Conservation (phyloP, 306 rosid species). For the Herpetospermum pedunculosum region DNA sequence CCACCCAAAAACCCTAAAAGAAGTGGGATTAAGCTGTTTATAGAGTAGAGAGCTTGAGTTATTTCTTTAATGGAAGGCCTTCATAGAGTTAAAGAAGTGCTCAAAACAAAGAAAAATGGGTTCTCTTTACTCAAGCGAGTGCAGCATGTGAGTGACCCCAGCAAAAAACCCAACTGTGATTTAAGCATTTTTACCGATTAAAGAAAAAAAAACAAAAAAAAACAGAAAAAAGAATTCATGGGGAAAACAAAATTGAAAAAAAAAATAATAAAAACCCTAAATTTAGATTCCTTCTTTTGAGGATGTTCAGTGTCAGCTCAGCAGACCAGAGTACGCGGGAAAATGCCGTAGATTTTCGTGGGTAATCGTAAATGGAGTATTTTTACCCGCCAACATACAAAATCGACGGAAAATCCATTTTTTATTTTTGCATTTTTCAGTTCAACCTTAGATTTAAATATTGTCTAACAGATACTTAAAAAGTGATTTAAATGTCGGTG, state of each 20-base stretch:
- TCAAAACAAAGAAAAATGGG: slow-evolving; percentile 1
- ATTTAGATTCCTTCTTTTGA: slow-evolving; percentile 10
- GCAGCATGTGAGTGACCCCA: slow-evolving; percentile 3
- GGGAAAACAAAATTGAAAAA: neutral
- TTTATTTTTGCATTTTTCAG: neutral
- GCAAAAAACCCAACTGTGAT: neutral
- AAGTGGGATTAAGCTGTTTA: neutral
- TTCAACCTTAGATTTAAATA: neutral
- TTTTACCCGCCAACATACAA: slow-evolving; percentile 1
- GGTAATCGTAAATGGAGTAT: neutral
- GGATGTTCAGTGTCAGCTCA: slow-evolving; percentile 3
- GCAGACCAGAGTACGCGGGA: neutral
- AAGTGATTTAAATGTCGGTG: too few relatives aligned
- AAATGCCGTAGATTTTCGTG: neutral
- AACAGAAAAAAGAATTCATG: neutral
- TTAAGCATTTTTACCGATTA: neutral
- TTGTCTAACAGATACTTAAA: too few relatives aligned
- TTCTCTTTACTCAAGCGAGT: neutral
- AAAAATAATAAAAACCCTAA: neutral
- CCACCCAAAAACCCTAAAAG: slow-evolving; percentile 19
- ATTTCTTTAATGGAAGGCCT: slow-evolving; percentile 27
- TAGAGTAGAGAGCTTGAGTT: neutral
- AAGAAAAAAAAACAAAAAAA: too few relatives aligned
- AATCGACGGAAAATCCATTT: neutral
- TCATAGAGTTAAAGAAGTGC: too few relatives aligned